Evolutionary conservation across 805 yeast genomes (phyloP), one percentile per base, ranked within the genome.

Genomic region (Martiniozyma abietophila): DNA sequence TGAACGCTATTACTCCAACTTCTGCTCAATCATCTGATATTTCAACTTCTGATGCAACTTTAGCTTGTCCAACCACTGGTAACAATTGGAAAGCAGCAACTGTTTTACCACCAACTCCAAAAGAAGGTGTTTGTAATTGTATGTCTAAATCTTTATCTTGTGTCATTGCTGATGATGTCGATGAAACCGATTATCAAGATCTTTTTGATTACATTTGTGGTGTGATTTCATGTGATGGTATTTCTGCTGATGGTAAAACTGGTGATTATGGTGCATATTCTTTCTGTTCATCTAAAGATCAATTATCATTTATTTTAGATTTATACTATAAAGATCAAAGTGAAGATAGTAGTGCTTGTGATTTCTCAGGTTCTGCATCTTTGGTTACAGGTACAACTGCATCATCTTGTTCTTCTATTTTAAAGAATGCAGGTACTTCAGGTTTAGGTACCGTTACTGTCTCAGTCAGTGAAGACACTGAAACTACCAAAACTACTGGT

Each of bases 21-120:
- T 54, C 64, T 40, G 73, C 65, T 24, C 49, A 57, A 38, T 47
- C 62, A 27, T 56, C 56, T 31, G 61, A 60, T 31, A 57, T 56
- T 43, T 41, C 68, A 16, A 53, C 74, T 25, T 38, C 70, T 11
- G 63, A 70, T 25, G 53, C 58, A 9, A 49, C 58, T n/a, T 56
- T 75, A 44, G 49, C 74, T 23, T 81, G 92, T 55, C 89, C 89
- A 43, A 62, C 81, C 14, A 53, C 64, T 23, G 57, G 61, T 37
- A 24, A 56, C 8, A 48, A 71, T 56, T 81, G 92, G 92, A 58
- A 59, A 38, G 92, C 86, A 36, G 55, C 75, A 21, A 65, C 78
- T n/a, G 58, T 50, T 21, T 65, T 81, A 52, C 94, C 94, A 50
- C 94, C 92, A 58, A 76, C 85, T 34, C 94, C 94, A 44, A 69